Percentiles rank a stretch among this genome's conserved stretches.
Conservation (phyloP, 2,329 filamentous ascomycete genomes). For the Rugonectria rugulosa region DNA sequence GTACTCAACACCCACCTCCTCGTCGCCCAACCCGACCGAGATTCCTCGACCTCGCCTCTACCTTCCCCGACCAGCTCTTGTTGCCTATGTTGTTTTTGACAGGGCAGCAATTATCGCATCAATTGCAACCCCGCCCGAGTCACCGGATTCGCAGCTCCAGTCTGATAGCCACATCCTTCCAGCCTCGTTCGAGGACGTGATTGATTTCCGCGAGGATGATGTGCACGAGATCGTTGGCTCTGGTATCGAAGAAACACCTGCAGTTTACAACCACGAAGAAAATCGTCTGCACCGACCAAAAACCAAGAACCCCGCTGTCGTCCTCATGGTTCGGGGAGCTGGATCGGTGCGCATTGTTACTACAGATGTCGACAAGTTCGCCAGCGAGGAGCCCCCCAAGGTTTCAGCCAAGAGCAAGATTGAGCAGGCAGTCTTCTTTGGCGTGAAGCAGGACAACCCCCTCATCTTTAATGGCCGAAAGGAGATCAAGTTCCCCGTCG, state of each 20-base stretch:
- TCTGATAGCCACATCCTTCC: constrained; percentile 69
- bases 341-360: constrained; percentile 68
- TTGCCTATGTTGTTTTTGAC: constrained; percentile 83
- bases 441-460: constrained; percentile 81
- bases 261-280: constrained; percentile 51
- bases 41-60: constrained; percentile 70
- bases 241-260: constrained; percentile 66
- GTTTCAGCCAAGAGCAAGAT: constrained; percentile 88
- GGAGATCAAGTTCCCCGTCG: constrained; percentile 69
- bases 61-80: constrained; percentile 78
- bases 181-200: constrained; percentile 81
- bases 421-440: constrained; percentile 94
- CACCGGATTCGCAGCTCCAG: constrained; percentile 79
- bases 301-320: constrained; percentile 67
- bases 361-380: constrained; percentile 66
- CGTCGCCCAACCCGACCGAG: constrained; percentile 43
- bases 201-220: constrained; percentile 76
- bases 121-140: constrained; percentile 70
- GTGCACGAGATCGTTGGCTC: constrained; percentile 70
- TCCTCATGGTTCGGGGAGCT: constrained; percentile 69
- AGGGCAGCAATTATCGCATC: constrained; percentile 81
- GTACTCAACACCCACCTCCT: constrained; percentile 63
- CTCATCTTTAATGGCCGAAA: constrained; percentile 79
- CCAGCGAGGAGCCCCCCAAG: constrained; percentile 62
- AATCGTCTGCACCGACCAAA: constrained; percentile 59